Percentiles rank a stretch among this genome's conserved stretches.
These are phyloP conservation scores for Kingdonia uniflora DNA, from an alignment of 164 flowering plant species.

Conservation along the genomic window DNA sequence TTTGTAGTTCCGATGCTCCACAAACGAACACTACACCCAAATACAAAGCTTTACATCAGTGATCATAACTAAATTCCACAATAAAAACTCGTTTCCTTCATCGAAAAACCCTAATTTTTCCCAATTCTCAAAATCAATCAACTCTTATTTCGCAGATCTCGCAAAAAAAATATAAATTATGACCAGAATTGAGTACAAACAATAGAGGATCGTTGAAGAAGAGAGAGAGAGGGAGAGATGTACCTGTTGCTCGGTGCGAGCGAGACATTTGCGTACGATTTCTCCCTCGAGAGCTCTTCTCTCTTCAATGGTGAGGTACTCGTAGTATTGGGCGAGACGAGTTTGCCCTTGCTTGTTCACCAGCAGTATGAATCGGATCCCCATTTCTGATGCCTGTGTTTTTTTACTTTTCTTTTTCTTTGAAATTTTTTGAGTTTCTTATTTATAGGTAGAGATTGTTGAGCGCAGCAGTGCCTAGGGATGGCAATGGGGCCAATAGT, in stretches of 20 bases:
- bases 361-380: constrained; percentile 88
- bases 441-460: not conserved
- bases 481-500: not conserved
- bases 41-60: not conserved
- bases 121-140: too few species aligned
- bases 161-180: too few species aligned
- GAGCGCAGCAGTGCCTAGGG: not conserved
- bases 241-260: constrained; percentile 94
- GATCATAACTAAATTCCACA: too few species aligned
- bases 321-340: constrained; percentile 95
- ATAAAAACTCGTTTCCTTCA: too few species aligned
- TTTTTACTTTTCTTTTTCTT: constrained; percentile 1
- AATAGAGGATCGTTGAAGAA: not conserved
- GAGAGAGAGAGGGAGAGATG: not conserved
- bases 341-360: constrained; percentile 99
- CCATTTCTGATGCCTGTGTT: constrained; percentile 20
- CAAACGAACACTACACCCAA: constrained; percentile 83
- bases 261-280: constrained; percentile 96
- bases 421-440: not conserved
- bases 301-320: constrained; percentile 85
- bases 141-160: too few species aligned
- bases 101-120: too few species aligned
- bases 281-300: constrained; percentile 97
- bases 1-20: constrained; percentile 97
- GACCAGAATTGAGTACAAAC: too few species aligned